phyloP scores from a whole-genome alignment of 371 early-diverging fungal species.

The Haplosporangium sp. region DNA sequence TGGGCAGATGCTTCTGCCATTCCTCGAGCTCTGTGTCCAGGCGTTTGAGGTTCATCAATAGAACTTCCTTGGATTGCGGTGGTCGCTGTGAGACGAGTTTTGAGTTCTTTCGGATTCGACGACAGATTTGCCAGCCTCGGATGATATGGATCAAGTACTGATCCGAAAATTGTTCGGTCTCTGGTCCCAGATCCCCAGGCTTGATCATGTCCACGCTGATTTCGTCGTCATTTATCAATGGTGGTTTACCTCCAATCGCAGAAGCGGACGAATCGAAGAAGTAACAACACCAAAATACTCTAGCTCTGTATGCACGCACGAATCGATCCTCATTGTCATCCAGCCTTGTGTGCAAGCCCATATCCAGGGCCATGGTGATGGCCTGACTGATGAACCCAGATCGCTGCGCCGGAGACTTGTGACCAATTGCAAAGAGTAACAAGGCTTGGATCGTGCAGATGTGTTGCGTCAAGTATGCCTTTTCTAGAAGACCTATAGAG shows the following conservation, averaged over 20 bases:
- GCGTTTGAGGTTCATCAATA: slow-evolving; percentile 27
- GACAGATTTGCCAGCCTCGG: slow-evolving; percentile 47
- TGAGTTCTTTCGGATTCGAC: slow-evolving; percentile 49
- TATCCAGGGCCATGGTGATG: slow-evolving; percentile 50
- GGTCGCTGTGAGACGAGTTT: slow-evolving; percentile 30
- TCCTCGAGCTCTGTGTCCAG: slow-evolving; percentile 46
- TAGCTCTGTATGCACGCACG: slow-evolving; percentile 37
- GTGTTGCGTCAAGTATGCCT: slow-evolving; percentile 48
- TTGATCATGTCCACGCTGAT: slow-evolving; percentile 33
- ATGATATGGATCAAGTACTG: slow-evolving; percentile 43
- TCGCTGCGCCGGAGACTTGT: slow-evolving; percentile 49
- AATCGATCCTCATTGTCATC: slow-evolving; percentile 18
- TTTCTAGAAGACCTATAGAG: slow-evolving; percentile 29
- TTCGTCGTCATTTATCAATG: slow-evolving; percentile 50
- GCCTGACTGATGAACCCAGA: slow-evolving; percentile 53
- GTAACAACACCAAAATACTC: slow-evolving; percentile 47
- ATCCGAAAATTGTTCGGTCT: slow-evolving; percentile 38
- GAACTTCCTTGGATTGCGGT: slow-evolving; percentile 17
- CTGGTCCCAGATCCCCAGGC: slow-evolving; percentile 38
- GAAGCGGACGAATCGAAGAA: slow-evolving; percentile 50
- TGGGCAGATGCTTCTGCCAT: slow-evolving; percentile 45
- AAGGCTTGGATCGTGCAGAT: slow-evolving; percentile 48
- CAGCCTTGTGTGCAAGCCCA: slow-evolving; percentile 41
- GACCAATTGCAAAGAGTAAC: slow-evolving; percentile 46
- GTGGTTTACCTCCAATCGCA: slow-evolving; percentile 46